Percentiles rank a stretch among this genome's conserved stretches.
These are phyloP conservation scores for Neurospora sp. DNA, from an alignment of 495 filamentous ascomycete genomes.

Conservation along the genomic window DNA sequence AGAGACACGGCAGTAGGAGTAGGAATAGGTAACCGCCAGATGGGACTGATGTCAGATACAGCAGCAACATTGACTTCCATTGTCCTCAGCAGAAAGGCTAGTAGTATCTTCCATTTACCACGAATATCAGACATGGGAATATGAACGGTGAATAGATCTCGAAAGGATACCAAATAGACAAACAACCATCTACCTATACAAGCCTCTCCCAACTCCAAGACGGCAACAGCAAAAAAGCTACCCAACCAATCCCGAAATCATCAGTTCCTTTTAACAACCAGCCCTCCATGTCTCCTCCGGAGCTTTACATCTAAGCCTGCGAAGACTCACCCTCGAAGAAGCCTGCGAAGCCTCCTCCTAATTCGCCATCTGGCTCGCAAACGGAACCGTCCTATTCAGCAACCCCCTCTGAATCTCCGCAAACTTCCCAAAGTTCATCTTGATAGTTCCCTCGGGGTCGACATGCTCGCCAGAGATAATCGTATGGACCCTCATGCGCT, in stretches of 20 bases:
- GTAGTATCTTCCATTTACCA: neutral
- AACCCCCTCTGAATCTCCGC: conserved; percentile 34
- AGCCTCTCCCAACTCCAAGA: neutral
- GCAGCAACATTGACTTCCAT: neutral
- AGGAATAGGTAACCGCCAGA: neutral
- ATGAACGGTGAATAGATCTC: neutral
- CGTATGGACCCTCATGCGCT: conserved; percentile 83
- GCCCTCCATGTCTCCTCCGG: neutral
- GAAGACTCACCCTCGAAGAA: too few relatives aligned
- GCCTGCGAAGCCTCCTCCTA: neutral
- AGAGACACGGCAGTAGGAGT: neutral
- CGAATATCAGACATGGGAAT: neutral
- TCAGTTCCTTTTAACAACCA: neutral
- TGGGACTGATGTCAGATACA: neutral
- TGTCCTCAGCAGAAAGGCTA: neutral
- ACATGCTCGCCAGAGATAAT: conserved; percentile 92
- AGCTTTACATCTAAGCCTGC: neutral
- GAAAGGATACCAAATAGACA: neutral
- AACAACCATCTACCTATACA: neutral
- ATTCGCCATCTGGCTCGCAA: neutral
- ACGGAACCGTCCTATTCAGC: conserved; percentile 1
- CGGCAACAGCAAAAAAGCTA: neutral
- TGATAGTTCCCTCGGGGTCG: conserved; percentile 38
- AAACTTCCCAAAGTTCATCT: conserved; percentile 48
- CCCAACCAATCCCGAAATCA: neutral